Conservation (phyloP, 2,329 filamentous ascomycete genomes). For the Graphilbum fragrans region DNA sequence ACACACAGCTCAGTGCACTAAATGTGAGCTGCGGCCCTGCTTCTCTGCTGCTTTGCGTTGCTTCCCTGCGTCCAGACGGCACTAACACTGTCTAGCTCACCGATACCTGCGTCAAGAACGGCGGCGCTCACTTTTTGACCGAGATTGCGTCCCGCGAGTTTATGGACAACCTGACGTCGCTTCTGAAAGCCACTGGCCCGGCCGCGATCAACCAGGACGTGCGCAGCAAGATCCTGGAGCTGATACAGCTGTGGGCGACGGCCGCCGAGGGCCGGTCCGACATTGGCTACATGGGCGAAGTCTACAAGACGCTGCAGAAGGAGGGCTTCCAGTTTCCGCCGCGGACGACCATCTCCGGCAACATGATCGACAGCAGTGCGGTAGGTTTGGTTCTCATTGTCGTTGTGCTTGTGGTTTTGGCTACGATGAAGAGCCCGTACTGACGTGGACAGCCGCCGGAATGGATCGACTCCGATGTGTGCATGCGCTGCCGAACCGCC, state of each 20-base stretch:
- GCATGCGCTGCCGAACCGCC: slow-evolving; percentile 89
- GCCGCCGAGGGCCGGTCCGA: slow-evolving; percentile 79
- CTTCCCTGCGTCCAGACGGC: not conserved
- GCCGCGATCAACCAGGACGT: slow-evolving; percentile 75
- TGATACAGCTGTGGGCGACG: slow-evolving; percentile 87
- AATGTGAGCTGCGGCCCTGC: slow-evolving; percentile 49
- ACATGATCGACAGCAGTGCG: slow-evolving; percentile 94
- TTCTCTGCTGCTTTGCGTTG: not conserved
- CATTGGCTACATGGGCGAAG: slow-evolving; percentile 75
- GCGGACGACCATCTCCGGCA: slow-evolving; percentile 75
- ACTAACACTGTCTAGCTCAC: slow-evolving; percentile 48
- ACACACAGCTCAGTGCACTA: slow-evolving; percentile 87
- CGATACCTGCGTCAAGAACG: slow-evolving; percentile 98
- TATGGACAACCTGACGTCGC: slow-evolving; percentile 89
- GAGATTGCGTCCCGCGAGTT: slow-evolving; percentile 97
- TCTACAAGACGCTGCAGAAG: slow-evolving; percentile 68
- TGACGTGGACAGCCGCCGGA: slow-evolving; percentile 83
- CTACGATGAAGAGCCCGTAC: too few species aligned
- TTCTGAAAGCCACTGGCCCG: slow-evolving; percentile 68
- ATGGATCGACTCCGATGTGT: slow-evolving; percentile 96
- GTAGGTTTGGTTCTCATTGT: slow-evolving; percentile 39
- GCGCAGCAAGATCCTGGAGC: slow-evolving; percentile 77
- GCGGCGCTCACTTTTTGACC: slow-evolving; percentile 83
- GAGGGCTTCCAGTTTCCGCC: slow-evolving; percentile 89
- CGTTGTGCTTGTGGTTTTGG: not conserved